phyloP scores from a whole-genome alignment of 208 protist genomes.

The Leptomonas pyrrhocoris region DNA sequence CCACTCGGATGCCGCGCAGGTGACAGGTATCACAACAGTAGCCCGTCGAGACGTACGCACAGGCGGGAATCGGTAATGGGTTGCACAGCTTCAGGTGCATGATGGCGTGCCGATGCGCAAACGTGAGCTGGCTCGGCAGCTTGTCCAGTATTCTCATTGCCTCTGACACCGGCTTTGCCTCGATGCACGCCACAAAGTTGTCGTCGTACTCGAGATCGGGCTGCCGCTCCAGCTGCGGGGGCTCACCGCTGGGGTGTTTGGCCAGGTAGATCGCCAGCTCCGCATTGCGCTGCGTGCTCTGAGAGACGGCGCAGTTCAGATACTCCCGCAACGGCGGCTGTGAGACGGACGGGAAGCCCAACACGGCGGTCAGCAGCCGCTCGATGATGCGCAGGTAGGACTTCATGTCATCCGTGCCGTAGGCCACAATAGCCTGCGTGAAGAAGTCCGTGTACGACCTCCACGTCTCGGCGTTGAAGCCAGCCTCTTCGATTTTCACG shows the following conservation, averaged over 20 bases:
- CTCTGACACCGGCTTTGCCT: slow-evolving; percentile 27
- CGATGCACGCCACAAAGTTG: slow-evolving; percentile 36
- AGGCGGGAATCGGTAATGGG: slow-evolving; percentile 49
- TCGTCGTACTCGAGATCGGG: slow-evolving; percentile 48
- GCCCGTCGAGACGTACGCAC: slow-evolving; percentile 32
- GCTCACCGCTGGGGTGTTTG: slow-evolving; percentile 8
- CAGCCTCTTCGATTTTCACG: slow-evolving; percentile 42
- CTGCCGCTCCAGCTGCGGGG: slow-evolving; percentile 15
- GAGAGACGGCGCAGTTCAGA: slow-evolving; percentile 36
- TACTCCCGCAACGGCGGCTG: slow-evolving; percentile 53
- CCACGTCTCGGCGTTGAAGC: slow-evolving; percentile 48
- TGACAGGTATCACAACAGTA: slow-evolving; percentile 68
- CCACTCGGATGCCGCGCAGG: slow-evolving; percentile 36
- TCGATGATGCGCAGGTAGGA: slow-evolving; percentile 37
- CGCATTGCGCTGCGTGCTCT: slow-evolving; percentile 39
- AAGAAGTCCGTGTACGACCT: slow-evolving; percentile 56
- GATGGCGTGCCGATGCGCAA: slow-evolving; percentile 46
- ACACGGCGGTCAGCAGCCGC: slow-evolving; percentile 36
- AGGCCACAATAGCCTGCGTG: slow-evolving; percentile 42
- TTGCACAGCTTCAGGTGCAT: slow-evolving; percentile 57
- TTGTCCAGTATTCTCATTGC: slow-evolving; percentile 27
- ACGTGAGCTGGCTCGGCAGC: slow-evolving; percentile 46
- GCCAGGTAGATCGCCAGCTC: slow-evolving; percentile 13
- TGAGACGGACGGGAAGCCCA: slow-evolving; percentile 38
- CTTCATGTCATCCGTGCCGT: slow-evolving; percentile 38